These are phyloP conservation scores for Globisporangium radiosum DNA, from an alignment of 352 stramenopile genomes.

Conservation along the genomic window DNA sequence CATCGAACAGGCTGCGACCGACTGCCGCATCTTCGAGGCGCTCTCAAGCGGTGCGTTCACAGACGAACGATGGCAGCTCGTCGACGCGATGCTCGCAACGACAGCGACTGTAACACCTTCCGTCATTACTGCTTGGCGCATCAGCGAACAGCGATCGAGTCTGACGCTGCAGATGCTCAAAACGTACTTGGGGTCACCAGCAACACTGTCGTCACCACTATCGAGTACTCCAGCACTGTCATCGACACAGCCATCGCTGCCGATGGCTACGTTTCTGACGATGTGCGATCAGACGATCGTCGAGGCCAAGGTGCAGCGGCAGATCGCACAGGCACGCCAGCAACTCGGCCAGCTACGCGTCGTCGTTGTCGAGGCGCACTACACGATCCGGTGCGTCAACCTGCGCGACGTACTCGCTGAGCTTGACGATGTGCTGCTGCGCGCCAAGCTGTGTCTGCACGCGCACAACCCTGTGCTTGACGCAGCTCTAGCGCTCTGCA, in stretches of 20 bases:
- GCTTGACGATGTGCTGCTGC: conserved; percentile 28
- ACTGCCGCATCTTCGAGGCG: conserved; percentile 46
- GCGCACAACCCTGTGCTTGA: conserved; percentile 38
- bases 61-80: conserved; percentile 27
- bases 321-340: conserved; percentile 27
- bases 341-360: conserved; percentile 26
- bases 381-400: conserved; percentile 28
- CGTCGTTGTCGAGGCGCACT: conserved; percentile 29
- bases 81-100: conserved; percentile 7
- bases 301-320: conserved; percentile 34
- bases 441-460: conserved; percentile 33
- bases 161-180: conserved; percentile 23
- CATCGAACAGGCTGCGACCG: conserved; percentile 36
- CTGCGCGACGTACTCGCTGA: conserved; percentile 21
- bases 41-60: conserved; percentile 33
- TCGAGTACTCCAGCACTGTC: too few species aligned
- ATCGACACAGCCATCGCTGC: not conserved
- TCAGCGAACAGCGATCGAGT: not conserved
- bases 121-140: not conserved
- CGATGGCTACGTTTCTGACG: conserved; percentile 15
- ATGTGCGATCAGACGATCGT: conserved; percentile 52
- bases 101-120: not conserved
- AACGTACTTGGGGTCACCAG: conserved; percentile 12
- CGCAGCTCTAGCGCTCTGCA: conserved; percentile 16
- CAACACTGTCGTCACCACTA: too few species aligned